Evolutionary conservation across 2,329 filamentous ascomycete genomes (phyloP), one percentile per base, ranked within the genome.

Genomic region (Penicillium sp.): DNA sequence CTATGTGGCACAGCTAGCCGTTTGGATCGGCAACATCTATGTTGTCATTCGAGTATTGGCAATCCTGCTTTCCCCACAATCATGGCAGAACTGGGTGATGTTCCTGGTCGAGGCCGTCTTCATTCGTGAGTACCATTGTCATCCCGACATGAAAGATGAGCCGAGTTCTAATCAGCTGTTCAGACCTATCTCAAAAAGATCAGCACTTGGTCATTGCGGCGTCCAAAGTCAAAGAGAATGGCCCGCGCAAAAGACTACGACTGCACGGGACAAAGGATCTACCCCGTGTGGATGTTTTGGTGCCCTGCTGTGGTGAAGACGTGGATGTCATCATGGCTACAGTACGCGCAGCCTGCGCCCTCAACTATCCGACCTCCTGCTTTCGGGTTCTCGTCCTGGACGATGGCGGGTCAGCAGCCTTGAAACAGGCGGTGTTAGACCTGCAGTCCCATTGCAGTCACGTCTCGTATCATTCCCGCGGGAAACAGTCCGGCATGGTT

Each of bases 221-320:
- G 6, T 62, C 62, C 18, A 55, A 54, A 9, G 54, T 59, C n/a
- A 19, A 39, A 3, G 14, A 55, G 2, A 46, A 46, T 27, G 50
- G 54, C 5, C 59, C 59, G 6, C 64, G 69, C 3, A 64, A 65
- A 51, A 59, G 63, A 27, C 53, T 72, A 35, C 66, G 70, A 33
- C 50, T 73, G 9, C 56, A 54, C 11, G 61, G 66, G 6, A 74
- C 78, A 11, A 73, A 81, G 2, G 78, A 81, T 3, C 82, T 85
- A 0, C 82, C 82, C 1, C 59, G 33, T 11, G 82, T 87, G 3
- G 85, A 87, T 62, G 76, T 85, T 2, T 79, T 87, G 50, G 70
- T 87, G 5, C 84, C 84, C 1, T 85, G 82, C 72, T 87, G 85
- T 59, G 81, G 82, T 14, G 85, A 87, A 65, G 80, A 84, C 1